phyloP scores from a whole-genome alignment of 352 stramenopile species.

The Globisporangium okanoganense region DNA sequence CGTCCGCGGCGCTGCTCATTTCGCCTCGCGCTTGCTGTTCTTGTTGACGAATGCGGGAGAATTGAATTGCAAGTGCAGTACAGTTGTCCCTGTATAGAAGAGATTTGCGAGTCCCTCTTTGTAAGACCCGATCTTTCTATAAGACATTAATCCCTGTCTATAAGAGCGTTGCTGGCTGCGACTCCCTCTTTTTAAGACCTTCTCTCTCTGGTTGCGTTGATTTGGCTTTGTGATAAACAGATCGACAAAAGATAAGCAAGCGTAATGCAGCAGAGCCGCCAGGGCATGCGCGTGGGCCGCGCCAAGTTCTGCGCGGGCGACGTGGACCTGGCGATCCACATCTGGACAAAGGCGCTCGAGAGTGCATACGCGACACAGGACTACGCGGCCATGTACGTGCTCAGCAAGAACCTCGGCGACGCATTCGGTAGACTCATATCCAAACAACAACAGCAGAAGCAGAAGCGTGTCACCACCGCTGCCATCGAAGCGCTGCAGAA shows the following conservation, averaged over 20 bases:
- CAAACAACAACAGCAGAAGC: conserved; percentile 8
- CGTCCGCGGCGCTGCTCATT: conserved; percentile 13
- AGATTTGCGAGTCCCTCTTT: too few relatives aligned
- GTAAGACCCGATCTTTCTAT: too few relatives aligned
- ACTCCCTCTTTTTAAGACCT: too few relatives aligned
- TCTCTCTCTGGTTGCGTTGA: not conserved
- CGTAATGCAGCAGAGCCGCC: conserved; percentile 1
- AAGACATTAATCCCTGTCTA: not conserved
- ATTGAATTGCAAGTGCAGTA: not conserved
- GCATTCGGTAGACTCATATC: conserved; percentile 18
- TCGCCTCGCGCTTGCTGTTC: not conserved
- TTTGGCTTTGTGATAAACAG: not conserved
- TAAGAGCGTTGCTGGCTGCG: not conserved
- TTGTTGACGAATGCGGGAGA: not conserved
- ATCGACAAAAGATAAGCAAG: not conserved
- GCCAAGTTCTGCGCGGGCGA: conserved; percentile 29
- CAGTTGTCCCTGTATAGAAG: too few relatives aligned
- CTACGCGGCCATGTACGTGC: conserved; percentile 57
- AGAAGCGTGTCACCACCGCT: not conserved
- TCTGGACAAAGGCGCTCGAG: conserved; percentile 51
- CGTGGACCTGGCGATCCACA: conserved; percentile 26
- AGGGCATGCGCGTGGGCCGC: conserved; percentile 34
- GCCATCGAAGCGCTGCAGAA: conserved; percentile 19
- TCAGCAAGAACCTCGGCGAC: conserved; percentile 69
- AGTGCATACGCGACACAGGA: conserved; percentile 43